Evolutionary conservation across 2,329 filamentous ascomycete species (phyloP).

Genomic region (Ceratocystis harringtonii): DNA sequence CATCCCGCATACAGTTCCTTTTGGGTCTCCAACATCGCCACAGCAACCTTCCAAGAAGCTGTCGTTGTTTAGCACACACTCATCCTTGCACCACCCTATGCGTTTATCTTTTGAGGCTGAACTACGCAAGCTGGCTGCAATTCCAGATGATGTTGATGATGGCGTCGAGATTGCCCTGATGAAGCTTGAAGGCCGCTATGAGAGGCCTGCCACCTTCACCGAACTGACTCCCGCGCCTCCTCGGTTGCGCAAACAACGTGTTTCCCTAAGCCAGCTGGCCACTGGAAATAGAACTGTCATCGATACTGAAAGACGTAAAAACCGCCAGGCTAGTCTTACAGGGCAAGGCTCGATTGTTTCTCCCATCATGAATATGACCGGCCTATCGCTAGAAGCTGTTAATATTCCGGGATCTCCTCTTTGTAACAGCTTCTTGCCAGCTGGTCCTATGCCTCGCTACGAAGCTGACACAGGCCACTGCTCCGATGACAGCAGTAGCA

Average conservation of each 20-base stretch:
- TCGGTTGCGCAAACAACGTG: slow-evolving; percentile 12
- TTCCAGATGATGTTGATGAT: slow-evolving; percentile 72
- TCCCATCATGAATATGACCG: slow-evolving; percentile 18
- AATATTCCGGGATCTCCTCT: slow-evolving; percentile 11
- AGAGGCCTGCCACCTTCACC: slow-evolving; percentile 27
- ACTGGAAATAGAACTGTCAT: slow-evolving; percentile 27
- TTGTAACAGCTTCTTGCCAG: slow-evolving; percentile 14
- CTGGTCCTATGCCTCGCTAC: slow-evolving; percentile 23
- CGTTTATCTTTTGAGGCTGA: slow-evolving; percentile 74
- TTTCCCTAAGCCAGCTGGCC: slow-evolving; percentile 14
- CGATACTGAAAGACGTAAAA: slow-evolving; percentile 32
- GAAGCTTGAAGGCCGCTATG: slow-evolving; percentile 80
- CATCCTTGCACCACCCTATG: slow-evolving; percentile 43
- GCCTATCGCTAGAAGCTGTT: slow-evolving; percentile 10
- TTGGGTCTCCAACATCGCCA: slow-evolving; percentile 33
- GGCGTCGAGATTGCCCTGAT: slow-evolving; percentile 83
- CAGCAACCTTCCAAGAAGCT: slow-evolving; percentile 27
- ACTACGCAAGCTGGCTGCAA: slow-evolving; percentile 70
- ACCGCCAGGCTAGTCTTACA: slow-evolving; percentile 28
- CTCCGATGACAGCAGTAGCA: slow-evolving; percentile 36
- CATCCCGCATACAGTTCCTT: slow-evolving; percentile 36
- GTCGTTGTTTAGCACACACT: slow-evolving; percentile 46
- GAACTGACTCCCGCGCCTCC: not conserved
- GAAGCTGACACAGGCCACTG: not conserved
- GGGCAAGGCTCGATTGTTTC: slow-evolving; percentile 28